These are phyloP conservation scores for Dothiorella sarmentorum DNA, from an alignment of 2,329 filamentous ascomycete species.

Conservation along the genomic window DNA sequence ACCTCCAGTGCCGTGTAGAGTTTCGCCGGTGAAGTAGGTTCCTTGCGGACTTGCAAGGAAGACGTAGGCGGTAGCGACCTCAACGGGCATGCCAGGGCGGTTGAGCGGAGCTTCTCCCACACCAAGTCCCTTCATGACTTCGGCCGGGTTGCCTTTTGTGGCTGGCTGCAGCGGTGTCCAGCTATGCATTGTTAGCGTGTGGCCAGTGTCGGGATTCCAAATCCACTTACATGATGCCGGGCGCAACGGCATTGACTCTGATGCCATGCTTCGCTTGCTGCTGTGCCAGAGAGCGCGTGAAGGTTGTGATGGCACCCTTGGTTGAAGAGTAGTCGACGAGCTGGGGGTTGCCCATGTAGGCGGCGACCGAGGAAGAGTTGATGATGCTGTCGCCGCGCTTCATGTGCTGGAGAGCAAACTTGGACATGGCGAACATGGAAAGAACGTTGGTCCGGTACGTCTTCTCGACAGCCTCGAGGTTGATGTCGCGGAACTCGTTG, in stretches of 20 bases:
- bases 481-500: conserved; percentile 51
- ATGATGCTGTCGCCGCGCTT: conserved; percentile 45
- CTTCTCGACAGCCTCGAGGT: conserved; percentile 54
- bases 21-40: conserved; percentile 27
- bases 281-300: conserved; percentile 52
- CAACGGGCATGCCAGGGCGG: conserved; percentile 31
- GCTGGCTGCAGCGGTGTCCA: conserved; percentile 44
- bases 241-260: conserved; percentile 45
- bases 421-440: conserved; percentile 17
- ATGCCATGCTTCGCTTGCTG: conserved; percentile 57
- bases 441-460: conserved; percentile 44
- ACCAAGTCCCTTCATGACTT: conserved; percentile 26
- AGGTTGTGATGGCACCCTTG: conserved; percentile 57
- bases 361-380: conserved; percentile 54
- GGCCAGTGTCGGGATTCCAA: background rate
- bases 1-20: conserved; percentile 25
- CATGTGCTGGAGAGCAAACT: conserved; percentile 20
- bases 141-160: conserved; percentile 36
- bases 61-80: conserved; percentile 29
- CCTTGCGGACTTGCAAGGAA: conserved; percentile 28
- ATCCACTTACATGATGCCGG: conserved; percentile 24
- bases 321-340: conserved; percentile 54
- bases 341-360: conserved; percentile 49
- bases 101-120: conserved; percentile 26
- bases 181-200: background rate